Conservation (phyloP, 805 yeast genomes). For the Zygosaccharomyces siamensis region DNA sequence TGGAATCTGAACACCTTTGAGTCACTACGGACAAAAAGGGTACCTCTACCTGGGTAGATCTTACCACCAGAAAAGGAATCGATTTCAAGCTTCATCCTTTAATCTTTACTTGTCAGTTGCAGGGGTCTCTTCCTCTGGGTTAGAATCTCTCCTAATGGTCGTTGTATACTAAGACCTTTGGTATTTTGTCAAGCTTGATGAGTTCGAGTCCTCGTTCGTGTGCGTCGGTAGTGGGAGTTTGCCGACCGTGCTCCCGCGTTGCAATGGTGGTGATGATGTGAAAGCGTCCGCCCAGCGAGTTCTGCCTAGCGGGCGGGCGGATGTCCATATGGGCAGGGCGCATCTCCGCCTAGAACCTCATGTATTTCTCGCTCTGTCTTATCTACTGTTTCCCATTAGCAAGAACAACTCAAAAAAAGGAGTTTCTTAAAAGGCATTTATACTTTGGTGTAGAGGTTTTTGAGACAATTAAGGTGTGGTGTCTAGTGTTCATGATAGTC, state of each 20-base stretch:
- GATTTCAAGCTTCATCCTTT: constrained; percentile 95
- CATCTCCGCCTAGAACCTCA: neutral
- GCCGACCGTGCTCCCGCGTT: neutral
- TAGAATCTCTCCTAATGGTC: neutral
- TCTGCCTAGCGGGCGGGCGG: neutral
- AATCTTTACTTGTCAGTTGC: constrained; percentile 6
- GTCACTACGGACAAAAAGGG: constrained; percentile 98
- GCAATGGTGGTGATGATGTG: neutral
- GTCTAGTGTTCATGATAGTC: neutral
- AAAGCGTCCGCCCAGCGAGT: neutral
- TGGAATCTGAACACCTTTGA: constrained; percentile 99
- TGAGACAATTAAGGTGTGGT: neutral
- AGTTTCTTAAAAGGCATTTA: neutral
- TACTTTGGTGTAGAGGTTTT: neutral
- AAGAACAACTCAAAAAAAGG: neutral
- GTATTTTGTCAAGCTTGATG: constrained; percentile 5
- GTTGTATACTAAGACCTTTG: neutral
- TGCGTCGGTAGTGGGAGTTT: neutral
- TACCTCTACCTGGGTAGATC: constrained; percentile 99
- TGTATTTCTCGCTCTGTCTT: no score
- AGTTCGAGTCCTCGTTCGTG: constrained; percentile 1
- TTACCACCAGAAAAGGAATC: constrained; percentile 99
- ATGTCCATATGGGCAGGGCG: neutral
- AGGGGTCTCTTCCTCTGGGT: neutral
- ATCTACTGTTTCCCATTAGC: neutral